Evolutionary conservation across 306 rosid genomes (phyloP), one percentile per base, ranked within the genome.

Genomic region (Datisca glomerata): DNA sequence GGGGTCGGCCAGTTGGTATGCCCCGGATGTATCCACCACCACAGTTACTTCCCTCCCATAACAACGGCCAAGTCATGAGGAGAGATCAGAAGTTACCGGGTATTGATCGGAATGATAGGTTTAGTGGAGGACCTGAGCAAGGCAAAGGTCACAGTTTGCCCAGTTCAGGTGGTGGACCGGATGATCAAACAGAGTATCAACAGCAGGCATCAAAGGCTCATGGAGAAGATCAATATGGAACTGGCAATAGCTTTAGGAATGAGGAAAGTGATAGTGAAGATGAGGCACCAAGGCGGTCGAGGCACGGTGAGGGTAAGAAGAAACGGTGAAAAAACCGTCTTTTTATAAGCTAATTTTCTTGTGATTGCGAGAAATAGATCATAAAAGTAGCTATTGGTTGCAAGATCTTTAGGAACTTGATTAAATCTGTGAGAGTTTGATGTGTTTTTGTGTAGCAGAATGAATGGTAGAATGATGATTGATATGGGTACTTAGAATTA

Each of bases 231-330:
- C 76, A 69, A 24, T 57, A 60, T 56, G 64, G 74, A 22, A 63
- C 42, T 28, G 71, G 57, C 17, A 75, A 65, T 57, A 65, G 57
- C 55, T 59, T 64, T 11, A 60, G 74, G 53, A 80, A 80, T 34
- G 95, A 80, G 6, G 96, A 91, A 6, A 84, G 96, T 22, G 96
- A 80, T 53, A 84, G 98, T 20, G 98, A 91, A 67, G 96, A 91
- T 23, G 96, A 91, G 61, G 98, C 98, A 21, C 98, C 98, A 2
- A 72, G 98, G 44, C 71, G 98, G 51, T 91, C 98, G 1, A 80
- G 98, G 63, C 96, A 84, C 4, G 96, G 98, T 5, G 98, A 89
- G 51, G 95, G 95, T 16, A 80, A 73, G 81, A 70, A 78, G 96
- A 75, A 81, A 64, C 69, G 92, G 61, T 31, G n/a, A 29, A 2